Conservation (phyloP, 805 yeast species). For the Lipomyces oligophaga region DNA sequence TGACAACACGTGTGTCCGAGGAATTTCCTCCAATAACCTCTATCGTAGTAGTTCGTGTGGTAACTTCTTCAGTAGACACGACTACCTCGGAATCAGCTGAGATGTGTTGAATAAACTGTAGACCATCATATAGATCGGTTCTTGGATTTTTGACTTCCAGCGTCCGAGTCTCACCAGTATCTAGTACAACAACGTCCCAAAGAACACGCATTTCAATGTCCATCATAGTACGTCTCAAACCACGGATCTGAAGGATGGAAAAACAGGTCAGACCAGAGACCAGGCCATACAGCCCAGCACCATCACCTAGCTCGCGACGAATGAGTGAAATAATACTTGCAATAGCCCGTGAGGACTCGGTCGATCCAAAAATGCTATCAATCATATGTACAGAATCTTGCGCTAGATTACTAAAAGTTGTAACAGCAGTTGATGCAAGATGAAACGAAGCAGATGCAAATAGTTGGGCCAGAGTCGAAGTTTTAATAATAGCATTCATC, state of each 20-base stretch:
- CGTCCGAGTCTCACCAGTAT: slow-evolving; percentile 34
- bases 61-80: slow-evolving; percentile 26
- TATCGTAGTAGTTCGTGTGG: slow-evolving; percentile 24
- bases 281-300: slow-evolving; percentile 33
- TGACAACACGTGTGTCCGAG: slow-evolving; percentile 3
- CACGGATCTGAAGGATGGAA: slow-evolving; percentile 34
- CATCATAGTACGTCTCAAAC: slow-evolving; percentile 30
- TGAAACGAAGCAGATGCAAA: slow-evolving; percentile 35
- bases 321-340: slow-evolving; percentile 32
- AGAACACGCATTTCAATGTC: slow-evolving; percentile 30
- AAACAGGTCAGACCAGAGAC: slow-evolving; percentile 34
- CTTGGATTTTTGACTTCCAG: slow-evolving; percentile 22
- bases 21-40: slow-evolving; percentile 16
- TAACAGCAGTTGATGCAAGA: slow-evolving; percentile 30
- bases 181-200: slow-evolving; percentile 38
- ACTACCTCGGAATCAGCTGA: slow-evolving; percentile 19
- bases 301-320: slow-evolving; percentile 34
- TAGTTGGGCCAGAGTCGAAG: slow-evolving; percentile 34
- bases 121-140: slow-evolving; percentile 13
- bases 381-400: slow-evolving; percentile 35
- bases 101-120: slow-evolving; percentile 12
- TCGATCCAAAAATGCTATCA: slow-evolving; percentile 36
- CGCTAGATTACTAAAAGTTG: slow-evolving; percentile 30
- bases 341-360: slow-evolving; percentile 36
- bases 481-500: slow-evolving; percentile 28